phyloP scores from a whole-genome alignment of 257 asterid species.

The Gardenia jasminoides region DNA sequence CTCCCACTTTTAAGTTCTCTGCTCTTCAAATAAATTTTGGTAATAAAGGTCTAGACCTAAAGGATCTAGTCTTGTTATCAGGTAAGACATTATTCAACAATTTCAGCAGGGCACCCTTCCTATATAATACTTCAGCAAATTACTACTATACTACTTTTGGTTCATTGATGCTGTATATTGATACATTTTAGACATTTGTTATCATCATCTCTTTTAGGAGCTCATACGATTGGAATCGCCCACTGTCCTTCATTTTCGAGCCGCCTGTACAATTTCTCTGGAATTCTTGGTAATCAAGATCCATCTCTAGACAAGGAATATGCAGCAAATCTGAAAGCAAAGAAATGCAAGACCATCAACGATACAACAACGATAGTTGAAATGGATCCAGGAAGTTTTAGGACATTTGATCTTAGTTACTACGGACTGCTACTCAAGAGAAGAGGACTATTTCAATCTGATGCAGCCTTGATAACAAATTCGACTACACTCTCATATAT shows the following conservation, averaged over 20 bases:
- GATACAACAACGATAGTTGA: conserved; percentile 41
- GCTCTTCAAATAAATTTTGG: conserved; percentile 43
- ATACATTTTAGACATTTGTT: neutral
- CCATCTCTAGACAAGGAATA: conserved; percentile 66
- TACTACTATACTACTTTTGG: neutral
- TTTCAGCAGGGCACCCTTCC: too few relatives aligned
- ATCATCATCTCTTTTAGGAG: conserved; percentile 35
- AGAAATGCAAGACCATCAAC: conserved; percentile 43
- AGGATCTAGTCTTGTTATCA: conserved; percentile 51
- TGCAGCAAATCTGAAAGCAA: conserved; percentile 50
- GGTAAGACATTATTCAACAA: conserved; percentile 21
- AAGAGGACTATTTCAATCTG: conserved; percentile 63
- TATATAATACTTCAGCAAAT: too few relatives aligned
- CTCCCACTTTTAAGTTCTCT: conserved; percentile 54
- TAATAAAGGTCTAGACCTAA: conserved; percentile 43
- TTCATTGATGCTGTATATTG: too few relatives aligned
- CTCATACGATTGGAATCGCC: conserved; percentile 68
- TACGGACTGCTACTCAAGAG: conserved; percentile 54
- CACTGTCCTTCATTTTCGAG: conserved; percentile 51
- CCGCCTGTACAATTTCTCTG: conserved; percentile 65
- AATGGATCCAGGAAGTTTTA: conserved; percentile 72
- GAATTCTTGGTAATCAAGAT: conserved; percentile 45
- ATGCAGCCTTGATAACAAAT: conserved; percentile 48
- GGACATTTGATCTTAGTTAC: conserved; percentile 68
- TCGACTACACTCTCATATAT: conserved; percentile 38